Percentiles rank a stretch among this genome's conserved stretches.
These are phyloP conservation scores for Globisporangium paroecandrum DNA, from an alignment of 352 stramenopile genomes.

Conservation along the genomic window DNA sequence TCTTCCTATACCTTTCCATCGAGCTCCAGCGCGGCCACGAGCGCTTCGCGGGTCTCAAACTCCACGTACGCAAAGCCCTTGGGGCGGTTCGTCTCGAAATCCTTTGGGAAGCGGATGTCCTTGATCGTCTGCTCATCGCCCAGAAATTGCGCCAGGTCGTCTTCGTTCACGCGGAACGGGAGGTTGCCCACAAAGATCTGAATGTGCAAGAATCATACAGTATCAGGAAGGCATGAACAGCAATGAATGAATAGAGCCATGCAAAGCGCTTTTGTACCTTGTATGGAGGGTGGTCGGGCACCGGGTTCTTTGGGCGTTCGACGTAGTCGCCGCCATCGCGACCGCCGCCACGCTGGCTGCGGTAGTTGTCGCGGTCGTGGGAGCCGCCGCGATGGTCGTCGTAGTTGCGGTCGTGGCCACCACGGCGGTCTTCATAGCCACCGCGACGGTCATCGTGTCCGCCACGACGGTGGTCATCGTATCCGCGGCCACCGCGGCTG, in stretches of 20 bases:
- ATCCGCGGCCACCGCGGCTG: conserved; percentile 25
- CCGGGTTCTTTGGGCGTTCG: conserved; percentile 66
- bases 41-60: conserved; percentile 62
- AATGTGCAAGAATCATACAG: background rate
- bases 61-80: conserved; percentile 88
- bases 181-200: conserved; percentile 83
- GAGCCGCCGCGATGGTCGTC: conserved; percentile 11
- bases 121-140: conserved; percentile 40
- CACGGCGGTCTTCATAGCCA: conserved; percentile 27
- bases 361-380: conserved; percentile 12
- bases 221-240: background rate
- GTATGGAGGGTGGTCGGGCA: conserved; percentile 74
- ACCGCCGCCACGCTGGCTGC: conserved; percentile 14
- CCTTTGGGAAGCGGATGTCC: conserved; percentile 71
- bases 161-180: conserved; percentile 59
- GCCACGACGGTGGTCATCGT: conserved; percentile 19
- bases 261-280: conserved; percentile 37
- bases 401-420: conserved; percentile 10
- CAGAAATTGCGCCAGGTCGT: conserved; percentile 73
- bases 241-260: background rate
- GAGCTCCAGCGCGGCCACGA: conserved; percentile 60
- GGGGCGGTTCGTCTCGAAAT: conserved; percentile 56
- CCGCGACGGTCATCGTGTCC: conserved; percentile 25
- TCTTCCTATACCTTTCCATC: conserved; percentile 29
- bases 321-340: conserved; percentile 20